Percentiles rank a stretch among this genome's conserved stretches.
These are phyloP conservation scores for Boletus sp. DNA, from an alignment of 768 basidiomycete genomes.

Conservation along the genomic window DNA sequence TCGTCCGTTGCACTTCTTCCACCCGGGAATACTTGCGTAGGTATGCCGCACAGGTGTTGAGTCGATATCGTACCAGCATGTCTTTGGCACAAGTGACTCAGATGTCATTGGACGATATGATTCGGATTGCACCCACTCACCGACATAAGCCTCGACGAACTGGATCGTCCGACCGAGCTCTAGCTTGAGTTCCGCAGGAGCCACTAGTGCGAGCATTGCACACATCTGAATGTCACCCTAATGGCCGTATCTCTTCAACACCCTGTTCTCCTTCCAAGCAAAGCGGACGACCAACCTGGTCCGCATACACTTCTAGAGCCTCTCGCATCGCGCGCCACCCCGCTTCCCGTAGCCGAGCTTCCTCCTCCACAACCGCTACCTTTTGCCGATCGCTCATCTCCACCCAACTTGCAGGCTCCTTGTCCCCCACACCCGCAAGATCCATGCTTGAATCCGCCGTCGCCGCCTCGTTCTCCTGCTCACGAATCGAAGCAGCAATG, in stretches of 20 bases:
- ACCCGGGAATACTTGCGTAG: constrained; percentile 60
- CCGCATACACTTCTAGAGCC: constrained; percentile 58
- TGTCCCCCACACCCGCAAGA: constrained; percentile 31
- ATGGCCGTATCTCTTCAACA: neutral
- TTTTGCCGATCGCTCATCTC: constrained; percentile 24
- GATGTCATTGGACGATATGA: neutral
- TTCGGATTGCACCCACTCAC: constrained; percentile 37
- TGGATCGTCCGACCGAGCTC: constrained; percentile 39
- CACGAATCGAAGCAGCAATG: constrained; percentile 49
- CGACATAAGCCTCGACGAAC: constrained; percentile 72
- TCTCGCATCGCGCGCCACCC: constrained; percentile 56
- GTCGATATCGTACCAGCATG: constrained; percentile 53
- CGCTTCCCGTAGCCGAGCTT: constrained; percentile 47
- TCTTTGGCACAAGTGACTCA: constrained; percentile 39
- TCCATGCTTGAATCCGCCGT: constrained; percentile 17
- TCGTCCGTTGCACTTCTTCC: constrained; percentile 49
- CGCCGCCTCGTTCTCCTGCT: constrained; percentile 30
- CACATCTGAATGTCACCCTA: constrained; percentile 84
- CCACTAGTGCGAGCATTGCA: constrained; percentile 64
- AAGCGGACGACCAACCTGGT: constrained; percentile 43
- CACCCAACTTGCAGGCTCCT: constrained; percentile 25
- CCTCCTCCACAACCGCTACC: constrained; percentile 41
- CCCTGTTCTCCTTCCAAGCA: neutral
- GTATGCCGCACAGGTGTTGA: constrained; percentile 70
- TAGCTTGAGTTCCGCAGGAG: constrained; percentile 55